phyloP scores from a whole-genome alignment of 495 filamentous ascomycete genomes.

The Trichoderma orchidacearum region DNA sequence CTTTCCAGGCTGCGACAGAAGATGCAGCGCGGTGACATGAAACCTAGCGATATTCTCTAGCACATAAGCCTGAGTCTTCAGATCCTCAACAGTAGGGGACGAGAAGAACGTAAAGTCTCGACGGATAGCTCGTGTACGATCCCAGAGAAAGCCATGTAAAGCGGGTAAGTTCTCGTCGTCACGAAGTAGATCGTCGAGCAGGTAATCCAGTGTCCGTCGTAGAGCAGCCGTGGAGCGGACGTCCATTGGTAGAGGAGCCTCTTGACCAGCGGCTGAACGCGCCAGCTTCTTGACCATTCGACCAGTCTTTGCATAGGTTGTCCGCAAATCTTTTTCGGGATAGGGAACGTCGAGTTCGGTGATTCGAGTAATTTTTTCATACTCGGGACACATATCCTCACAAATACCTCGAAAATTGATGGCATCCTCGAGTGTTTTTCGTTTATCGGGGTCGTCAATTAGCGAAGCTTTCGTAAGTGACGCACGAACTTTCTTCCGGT shows the following conservation, averaged over 20 bases:
- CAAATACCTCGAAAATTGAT: slow-evolving; percentile 83
- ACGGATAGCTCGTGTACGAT: slow-evolving; percentile 79
- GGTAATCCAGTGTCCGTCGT: slow-evolving; percentile 65
- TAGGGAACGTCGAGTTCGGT: slow-evolving; percentile 43
- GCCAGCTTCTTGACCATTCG: slow-evolving; percentile 71
- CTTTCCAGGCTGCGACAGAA: slow-evolving; percentile 52
- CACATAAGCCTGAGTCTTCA: slow-evolving; percentile 61
- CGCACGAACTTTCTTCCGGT: slow-evolving; percentile 53
- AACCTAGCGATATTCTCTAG: slow-evolving; percentile 85
- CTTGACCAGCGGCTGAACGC: slow-evolving; percentile 82
- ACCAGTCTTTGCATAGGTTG: slow-evolving; percentile 18
- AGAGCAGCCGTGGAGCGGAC: slow-evolving; percentile 69
- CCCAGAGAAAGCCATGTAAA: slow-evolving; percentile 85
- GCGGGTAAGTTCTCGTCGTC: slow-evolving; percentile 47
- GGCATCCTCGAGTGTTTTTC: slow-evolving; percentile 64
- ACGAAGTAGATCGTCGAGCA: slow-evolving; percentile 61
- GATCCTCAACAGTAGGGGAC: slow-evolving; percentile 40
- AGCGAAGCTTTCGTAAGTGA: slow-evolving; percentile 58
- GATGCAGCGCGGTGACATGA: slow-evolving; percentile 77
- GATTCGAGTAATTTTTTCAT: slow-evolving; percentile 69
- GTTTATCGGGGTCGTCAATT: slow-evolving; percentile 83
- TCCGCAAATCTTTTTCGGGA: slow-evolving; percentile 34
- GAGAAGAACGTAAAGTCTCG: slow-evolving; percentile 91
- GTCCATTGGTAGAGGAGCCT: slow-evolving; percentile 83
- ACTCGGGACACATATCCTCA: slow-evolving; percentile 88